Evolutionary conservation across 768 basidiomycete species (phyloP).

Genomic region (Pleurotus platypus): DNA sequence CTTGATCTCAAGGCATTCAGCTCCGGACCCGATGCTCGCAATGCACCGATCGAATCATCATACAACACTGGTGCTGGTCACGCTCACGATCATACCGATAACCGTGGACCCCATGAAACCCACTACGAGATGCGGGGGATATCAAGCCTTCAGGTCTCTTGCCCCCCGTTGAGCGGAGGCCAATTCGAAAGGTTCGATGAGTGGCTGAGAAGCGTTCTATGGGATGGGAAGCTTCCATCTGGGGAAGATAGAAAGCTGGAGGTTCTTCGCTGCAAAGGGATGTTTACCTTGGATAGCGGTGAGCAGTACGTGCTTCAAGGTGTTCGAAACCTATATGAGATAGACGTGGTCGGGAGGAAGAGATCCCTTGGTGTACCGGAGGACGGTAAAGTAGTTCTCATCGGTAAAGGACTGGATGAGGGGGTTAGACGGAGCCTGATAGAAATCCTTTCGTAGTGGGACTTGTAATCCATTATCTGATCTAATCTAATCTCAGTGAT

Average conservation of each 20-base stretch:
- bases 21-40: constrained; percentile 16
- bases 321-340: constrained; percentile 87
- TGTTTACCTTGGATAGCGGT: constrained; percentile 55
- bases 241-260: constrained; percentile 34
- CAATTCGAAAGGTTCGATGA: constrained; percentile 60
- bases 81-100: constrained; percentile 24
- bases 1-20: constrained; percentile 81
- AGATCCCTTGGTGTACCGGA: constrained; percentile 48
- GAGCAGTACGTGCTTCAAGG: constrained; percentile 81
- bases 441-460: not conserved
- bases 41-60: not conserved
- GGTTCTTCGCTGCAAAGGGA: constrained; percentile 86
- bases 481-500: no score
- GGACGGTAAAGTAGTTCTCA: constrained; percentile 80
- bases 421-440: constrained; percentile 53
- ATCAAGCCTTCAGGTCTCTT: constrained; percentile 68
- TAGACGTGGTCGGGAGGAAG: constrained; percentile 42
- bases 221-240: constrained; percentile 64
- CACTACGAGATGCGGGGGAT: constrained; percentile 83
- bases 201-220: constrained; percentile 80
- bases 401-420: constrained; percentile 74
- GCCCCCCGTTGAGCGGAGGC: constrained; percentile 51
- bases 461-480: no score
- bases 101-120: constrained; percentile 30
- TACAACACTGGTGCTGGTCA: constrained; percentile 19